phyloP scores from a whole-genome alignment of 2,329 filamentous ascomycete genomes.

The Trichoderma brevicompactum region DNA sequence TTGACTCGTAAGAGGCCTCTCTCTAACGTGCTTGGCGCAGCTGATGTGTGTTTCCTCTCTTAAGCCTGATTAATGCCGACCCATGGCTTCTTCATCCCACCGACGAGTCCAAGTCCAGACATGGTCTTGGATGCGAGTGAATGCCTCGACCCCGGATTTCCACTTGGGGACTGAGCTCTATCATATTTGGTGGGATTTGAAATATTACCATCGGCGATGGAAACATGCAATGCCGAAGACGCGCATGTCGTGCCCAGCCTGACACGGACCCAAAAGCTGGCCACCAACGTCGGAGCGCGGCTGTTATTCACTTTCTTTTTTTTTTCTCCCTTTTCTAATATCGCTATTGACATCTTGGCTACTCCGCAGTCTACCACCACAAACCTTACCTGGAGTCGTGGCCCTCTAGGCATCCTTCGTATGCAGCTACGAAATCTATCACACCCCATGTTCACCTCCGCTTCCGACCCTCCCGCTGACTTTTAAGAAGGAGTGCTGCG shows the following conservation, averaged over 20 bases:
- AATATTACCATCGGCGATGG: slow-evolving; percentile 10
- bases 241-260: neutral
- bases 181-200: neutral
- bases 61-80: neutral
- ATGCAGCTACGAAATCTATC: slow-evolving; percentile 14
- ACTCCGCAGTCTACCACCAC: neutral
- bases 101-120: neutral
- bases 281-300: neutral
- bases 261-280: neutral
- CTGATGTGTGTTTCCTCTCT: neutral
- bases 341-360: neutral
- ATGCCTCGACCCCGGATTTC: slow-evolving; percentile 12
- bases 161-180: neutral
- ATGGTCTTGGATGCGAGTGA: neutral
- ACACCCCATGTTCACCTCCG: slow-evolving; percentile 23
- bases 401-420: slow-evolving; percentile 14
- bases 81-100: slow-evolving; percentile 3
- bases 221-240: slow-evolving; percentile 5
- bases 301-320: neutral
- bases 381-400: neutral
- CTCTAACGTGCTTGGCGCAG: neutral
- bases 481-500: neutral
- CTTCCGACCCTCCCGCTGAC: neutral
- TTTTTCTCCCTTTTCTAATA: neutral
- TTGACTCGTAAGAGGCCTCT: slow-evolving; percentile 12